These are phyloP conservation scores for Lichina pygmaea DNA, from an alignment of 495 filamentous ascomycete genomes.

Conservation along the genomic window DNA sequence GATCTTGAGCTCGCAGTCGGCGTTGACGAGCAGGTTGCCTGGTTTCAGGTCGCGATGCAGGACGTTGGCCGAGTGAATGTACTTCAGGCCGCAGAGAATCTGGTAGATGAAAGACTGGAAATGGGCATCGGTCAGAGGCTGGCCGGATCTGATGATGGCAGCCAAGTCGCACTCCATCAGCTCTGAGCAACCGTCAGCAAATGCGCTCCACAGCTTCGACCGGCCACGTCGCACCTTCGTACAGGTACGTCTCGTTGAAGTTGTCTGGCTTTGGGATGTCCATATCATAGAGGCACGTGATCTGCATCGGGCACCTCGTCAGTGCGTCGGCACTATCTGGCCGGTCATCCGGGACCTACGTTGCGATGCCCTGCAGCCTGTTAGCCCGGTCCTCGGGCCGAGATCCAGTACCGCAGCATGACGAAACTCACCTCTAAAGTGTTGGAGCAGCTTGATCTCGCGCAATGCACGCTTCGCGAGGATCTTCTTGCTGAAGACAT, in stretches of 20 bases:
- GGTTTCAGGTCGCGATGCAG: constrained; percentile 92
- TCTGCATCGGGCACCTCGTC: constrained; percentile 23
- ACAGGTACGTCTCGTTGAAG: constrained; percentile 98
- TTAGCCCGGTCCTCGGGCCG: neutral
- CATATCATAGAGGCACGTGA: constrained; percentile 98
- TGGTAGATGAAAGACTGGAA: constrained; percentile 25
- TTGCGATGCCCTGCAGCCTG: constrained; percentile 28
- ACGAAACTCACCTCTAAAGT: constrained; percentile 45
- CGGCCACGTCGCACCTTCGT: constrained; percentile 44
- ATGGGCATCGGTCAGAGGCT: constrained; percentile 74
- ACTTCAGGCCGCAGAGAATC: constrained; percentile 67
- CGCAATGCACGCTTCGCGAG: constrained; percentile 88
- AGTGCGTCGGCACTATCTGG: neutral
- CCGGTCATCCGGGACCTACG: constrained; percentile 12
- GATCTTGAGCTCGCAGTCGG: constrained; percentile 97
- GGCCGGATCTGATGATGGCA: constrained; percentile 89
- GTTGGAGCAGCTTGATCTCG: constrained; percentile 95
- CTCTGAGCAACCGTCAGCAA: constrained; percentile 25
- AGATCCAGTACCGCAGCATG: neutral
- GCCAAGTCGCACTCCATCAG: constrained; percentile 98
- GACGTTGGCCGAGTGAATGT: constrained; percentile 95
- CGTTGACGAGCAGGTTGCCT: constrained; percentile 89
- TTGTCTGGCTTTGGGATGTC: constrained; percentile 93
- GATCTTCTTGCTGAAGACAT: constrained; percentile 99
- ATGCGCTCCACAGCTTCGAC: neutral